Base-by-base conservation (phyloP, 208 protist species). In the Sergeia podlipaevii region DNA sequence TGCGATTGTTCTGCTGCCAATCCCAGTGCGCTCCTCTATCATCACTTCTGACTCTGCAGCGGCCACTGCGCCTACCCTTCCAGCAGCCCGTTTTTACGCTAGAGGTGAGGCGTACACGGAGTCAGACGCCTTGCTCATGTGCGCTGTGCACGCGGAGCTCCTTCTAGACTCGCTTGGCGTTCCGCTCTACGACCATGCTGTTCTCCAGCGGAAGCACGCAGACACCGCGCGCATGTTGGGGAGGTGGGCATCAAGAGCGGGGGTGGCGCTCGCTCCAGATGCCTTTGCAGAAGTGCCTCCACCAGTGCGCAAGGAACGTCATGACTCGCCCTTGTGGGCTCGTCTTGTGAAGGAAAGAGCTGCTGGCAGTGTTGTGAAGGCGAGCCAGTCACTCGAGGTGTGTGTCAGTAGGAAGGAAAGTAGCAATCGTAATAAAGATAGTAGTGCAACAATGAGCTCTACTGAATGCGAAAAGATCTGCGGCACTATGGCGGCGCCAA, bases 121-220 rank as follows among this genome's bases (percentile, higher is more conserved):
- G 29, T 68, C 70, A 33, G 85, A 91, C 8, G 74, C 89, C 7
- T 2, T 82, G 24, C 39, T 80, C 4, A 65, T 95, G 72, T 95
- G 85, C 61, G 67, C 73, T 34, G 75, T 89, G 47, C 89, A 95
- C 44, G 82, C 85, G 5, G 85, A 95, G 60, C 59, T 93, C 3
- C 57, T 95, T 2, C 65, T 95, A 24, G 89, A 95, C 46, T 62
- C 79, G 8, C 48, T 89, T 18, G 89, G 89, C 3, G 39, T 85
- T 17, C 62, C 74, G 3, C 41, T 89, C 24, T 95, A 91, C 65
- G 85, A 95, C 49, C 60, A 91, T 48, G 15, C 61, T 0, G 23
- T 65, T 26, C 45, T 95, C 41, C 89, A 95, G 67, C 53, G 62
- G 27, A 83, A 77, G 41, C 89, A 95, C 67, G 74, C 74, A 34